Conservation (phyloP, 306 rosid genomes). For the Corylus heterophylla region DNA sequence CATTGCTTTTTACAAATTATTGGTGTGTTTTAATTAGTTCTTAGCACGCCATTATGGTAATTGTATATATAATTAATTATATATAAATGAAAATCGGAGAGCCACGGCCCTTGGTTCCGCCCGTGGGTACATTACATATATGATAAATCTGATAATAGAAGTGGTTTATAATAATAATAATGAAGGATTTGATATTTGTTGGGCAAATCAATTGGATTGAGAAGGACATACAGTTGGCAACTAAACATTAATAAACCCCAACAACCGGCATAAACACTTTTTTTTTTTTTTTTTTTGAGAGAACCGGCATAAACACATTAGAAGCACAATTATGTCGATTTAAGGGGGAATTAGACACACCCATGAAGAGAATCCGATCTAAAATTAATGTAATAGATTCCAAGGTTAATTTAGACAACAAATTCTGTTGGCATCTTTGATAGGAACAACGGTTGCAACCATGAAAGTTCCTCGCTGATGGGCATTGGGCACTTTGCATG, state of each 20-base stretch:
- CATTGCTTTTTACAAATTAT: too few relatives aligned
- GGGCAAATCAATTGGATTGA: conserved; percentile 4
- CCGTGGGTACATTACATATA: too few relatives aligned
- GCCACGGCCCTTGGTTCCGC: too few relatives aligned
- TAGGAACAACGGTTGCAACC: conserved; percentile 11
- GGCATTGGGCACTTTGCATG: too few relatives aligned
- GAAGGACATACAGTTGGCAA: conserved; percentile 30
- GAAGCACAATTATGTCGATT: conserved; percentile 12
- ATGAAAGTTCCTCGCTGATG: too few relatives aligned
- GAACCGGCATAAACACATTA: conserved; percentile 31
- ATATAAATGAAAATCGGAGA: too few relatives aligned
- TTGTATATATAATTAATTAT: too few relatives aligned
- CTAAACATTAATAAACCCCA: conserved; percentile 23
- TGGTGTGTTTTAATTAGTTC: too few relatives aligned
- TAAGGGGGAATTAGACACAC: conserved; percentile 22
- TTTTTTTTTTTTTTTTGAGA: too few relatives aligned
- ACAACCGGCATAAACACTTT: conserved; percentile 35
- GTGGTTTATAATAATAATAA: too few relatives aligned
- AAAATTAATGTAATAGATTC: conserved; percentile 23
- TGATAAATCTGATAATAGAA: too few relatives aligned
- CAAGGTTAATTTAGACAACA: conserved; percentile 19
- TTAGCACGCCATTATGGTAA: too few relatives aligned
- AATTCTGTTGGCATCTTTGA: conserved; percentile 21
- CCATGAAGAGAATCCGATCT: conserved; percentile 31
- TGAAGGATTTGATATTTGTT: not conserved